Base-by-base conservation (phyloP, 1,139 yeast genomes). In the Barnettozyma hawaiiensis region DNA sequence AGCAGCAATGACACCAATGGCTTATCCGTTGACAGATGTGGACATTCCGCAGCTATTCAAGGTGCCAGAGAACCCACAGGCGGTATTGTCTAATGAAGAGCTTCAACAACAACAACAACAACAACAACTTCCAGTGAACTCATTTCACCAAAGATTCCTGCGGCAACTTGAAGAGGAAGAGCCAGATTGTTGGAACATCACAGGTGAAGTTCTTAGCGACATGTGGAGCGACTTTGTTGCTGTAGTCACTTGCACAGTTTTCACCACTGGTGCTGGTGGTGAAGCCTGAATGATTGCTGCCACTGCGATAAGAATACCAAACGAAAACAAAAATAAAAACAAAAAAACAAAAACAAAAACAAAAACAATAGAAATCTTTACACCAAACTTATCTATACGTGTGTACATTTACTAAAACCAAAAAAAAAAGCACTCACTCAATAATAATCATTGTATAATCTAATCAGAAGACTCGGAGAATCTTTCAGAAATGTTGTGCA, bases 401-500 rank as follows among this genome's bases (percentile, higher is more conserved):
- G 32, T 29, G 19, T 27, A 29, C 19, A 29, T 29, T 29, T n/a
- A n/a, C n/a, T n/a, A n/a, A n/a, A n/a, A 5, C 32, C 18, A 32
- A 14, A 29, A 23, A 33, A 29, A 12, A 31, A 18, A 24, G n/a
- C 26, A 15, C n/a, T n/a, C n/a, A n/a, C n/a, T n/a, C n/a, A n/a
- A n/a, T n/a, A 34, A 24, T 11, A 21, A 19, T 11, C 7, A 14
- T 12, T n/a, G 16, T n/a, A 9, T 2, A 15, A 12, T 49, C 66
- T 78, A 90, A 71, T 92, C 97, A 48, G 95, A 77, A 39, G 96
- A 95, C 67, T 90, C 97, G 51, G 96, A 94, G 68, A 92, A 92
- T 68, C 85, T 82, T 63, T 92, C 97, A 54, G 86, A 76, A 60
- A 92, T 86, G 56, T 71, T 76, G 47, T 80, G 67, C 59, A 85